Evolutionary conservation across 257 asterid species (phyloP).

Genomic region (Nyctanthes arbortristis): DNA sequence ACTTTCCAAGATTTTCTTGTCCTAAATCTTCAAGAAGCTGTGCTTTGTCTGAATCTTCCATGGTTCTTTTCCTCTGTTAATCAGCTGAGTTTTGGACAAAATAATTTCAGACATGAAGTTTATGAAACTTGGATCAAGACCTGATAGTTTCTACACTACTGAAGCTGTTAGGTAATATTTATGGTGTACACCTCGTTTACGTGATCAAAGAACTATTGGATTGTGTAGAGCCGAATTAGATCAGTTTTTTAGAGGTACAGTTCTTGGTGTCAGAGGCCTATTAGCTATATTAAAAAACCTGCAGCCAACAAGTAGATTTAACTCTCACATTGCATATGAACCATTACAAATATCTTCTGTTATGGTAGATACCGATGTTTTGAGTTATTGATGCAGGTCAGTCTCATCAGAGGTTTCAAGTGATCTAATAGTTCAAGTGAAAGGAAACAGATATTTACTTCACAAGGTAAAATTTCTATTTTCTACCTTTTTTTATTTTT

Average conservation of each 20-base stretch:
- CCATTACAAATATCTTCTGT: too few relatives aligned
- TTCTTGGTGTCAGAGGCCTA: too few relatives aligned
- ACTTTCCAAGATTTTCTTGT: conserved; percentile 29
- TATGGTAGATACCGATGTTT: background rate
- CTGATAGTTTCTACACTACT: conserved; percentile 73
- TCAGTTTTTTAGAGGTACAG: too few relatives aligned
- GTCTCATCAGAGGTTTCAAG: conserved; percentile 81
- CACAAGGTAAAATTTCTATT: conserved; percentile 66
- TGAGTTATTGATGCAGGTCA: conserved; percentile 51
- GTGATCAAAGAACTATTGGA: too few relatives aligned
- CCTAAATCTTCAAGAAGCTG: conserved; percentile 25
- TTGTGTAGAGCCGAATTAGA: too few relatives aligned
- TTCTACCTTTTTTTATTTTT: too few relatives aligned
- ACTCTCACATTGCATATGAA: too few relatives aligned
- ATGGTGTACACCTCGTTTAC: too few relatives aligned
- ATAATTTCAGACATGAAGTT: conserved; percentile 66
- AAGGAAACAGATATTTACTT: conserved; percentile 70
- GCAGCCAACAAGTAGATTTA: too few relatives aligned
- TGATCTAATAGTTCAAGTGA: conserved; percentile 77
- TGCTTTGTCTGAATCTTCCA: conserved; percentile 39
- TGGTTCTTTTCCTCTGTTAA: conserved; percentile 33
- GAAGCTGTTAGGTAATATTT: conserved; percentile 60
- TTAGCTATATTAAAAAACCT: too few relatives aligned
- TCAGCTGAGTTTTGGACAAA: conserved; percentile 13
- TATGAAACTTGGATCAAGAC: conserved; percentile 87